A percentile compares a stretch with the other conserved stretches of the same genome.
Evolutionary conservation across 345 rosid species (phyloP).

Genomic region (Populus deltoides): DNA sequence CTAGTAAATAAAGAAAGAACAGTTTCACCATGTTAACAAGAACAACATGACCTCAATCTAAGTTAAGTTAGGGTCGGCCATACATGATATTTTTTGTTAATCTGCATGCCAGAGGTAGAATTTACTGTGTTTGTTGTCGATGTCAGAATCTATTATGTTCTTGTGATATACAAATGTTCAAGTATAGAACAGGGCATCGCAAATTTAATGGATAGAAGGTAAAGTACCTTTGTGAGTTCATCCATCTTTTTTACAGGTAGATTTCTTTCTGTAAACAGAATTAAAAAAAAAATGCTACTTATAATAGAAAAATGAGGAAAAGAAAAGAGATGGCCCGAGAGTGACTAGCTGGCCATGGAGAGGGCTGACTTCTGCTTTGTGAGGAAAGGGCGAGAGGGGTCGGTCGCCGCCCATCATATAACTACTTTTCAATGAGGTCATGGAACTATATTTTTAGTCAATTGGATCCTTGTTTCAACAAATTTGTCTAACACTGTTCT

Average conservation of each 20-base stretch:
- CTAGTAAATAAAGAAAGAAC: not conserved
- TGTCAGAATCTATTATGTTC: not conserved
- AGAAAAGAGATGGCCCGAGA: not conserved
- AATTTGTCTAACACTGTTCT: not conserved
- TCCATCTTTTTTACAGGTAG: not conserved
- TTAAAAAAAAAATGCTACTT: not conserved
- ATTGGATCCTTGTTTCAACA: no score
- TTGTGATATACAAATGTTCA: not conserved
- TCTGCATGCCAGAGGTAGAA: not conserved
- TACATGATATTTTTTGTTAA: not conserved
- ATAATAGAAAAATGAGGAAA: not conserved
- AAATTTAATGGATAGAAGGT: not conserved
- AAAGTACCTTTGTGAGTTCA: not conserved
- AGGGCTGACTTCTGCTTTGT: constrained; percentile 3
- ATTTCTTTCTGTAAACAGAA: not conserved
- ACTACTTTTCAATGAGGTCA: not conserved
- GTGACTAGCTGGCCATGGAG: not conserved
- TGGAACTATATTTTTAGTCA: no score
- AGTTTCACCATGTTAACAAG: not conserved
- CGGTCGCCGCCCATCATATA: not conserved
- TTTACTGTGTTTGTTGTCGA: not conserved
- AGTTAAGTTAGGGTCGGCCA: no score
- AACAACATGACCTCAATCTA: no score
- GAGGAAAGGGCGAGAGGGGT: not conserved
- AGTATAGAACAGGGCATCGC: not conserved